Evolutionary conservation across 169 alveolate species (phyloP), one percentile per base, ranked within the genome.

Genomic region (Plasmodium inui): DNA sequence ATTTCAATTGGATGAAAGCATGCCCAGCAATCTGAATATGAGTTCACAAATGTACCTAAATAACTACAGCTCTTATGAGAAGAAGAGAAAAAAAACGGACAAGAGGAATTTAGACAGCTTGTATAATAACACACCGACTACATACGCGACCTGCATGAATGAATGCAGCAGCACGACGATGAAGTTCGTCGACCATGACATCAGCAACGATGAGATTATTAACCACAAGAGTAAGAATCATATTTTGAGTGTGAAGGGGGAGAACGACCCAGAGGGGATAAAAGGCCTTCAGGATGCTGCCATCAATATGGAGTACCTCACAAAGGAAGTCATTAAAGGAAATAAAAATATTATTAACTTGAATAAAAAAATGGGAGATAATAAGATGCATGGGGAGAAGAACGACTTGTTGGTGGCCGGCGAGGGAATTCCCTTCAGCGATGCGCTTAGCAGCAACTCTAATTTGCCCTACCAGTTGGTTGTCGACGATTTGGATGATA

Each of bases 1-100:
- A 32, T 32, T 26, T 34, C 46, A 41, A 10, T 8, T 32, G 6
- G 85, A 74, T 14, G 93, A 86, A 26, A 76, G 57, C 17, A 12
- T 57, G 28, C 84, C 82, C 17, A 85, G 82, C 41, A 86, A 76
- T 55, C 22, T 86, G 30, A 74, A 74, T 44, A 19, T 76, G n/a
- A 86, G 70, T 10, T 34, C 79, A 2, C 70, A 70, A 57, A 19
- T 46, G n/a, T 10, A 26, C 67, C 74, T 67, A 26, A 86, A 50
- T 74, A 82, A 53, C 57, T 55, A 73, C 70, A 53, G 57, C 10
- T 57, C 90, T 12, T 84, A 14, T 71, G 67, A 84, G 46, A 44
- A 71, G 39, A 84, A 84, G 57, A 84, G 72, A 44, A 84, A 57
- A 84, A 84, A 46, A 14, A 26, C n/a, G 6, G 83, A 73, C 44